phyloP scores from a whole-genome alignment of 371 early-diverging fungal species.

The Actinomortierella wolfii region DNA sequence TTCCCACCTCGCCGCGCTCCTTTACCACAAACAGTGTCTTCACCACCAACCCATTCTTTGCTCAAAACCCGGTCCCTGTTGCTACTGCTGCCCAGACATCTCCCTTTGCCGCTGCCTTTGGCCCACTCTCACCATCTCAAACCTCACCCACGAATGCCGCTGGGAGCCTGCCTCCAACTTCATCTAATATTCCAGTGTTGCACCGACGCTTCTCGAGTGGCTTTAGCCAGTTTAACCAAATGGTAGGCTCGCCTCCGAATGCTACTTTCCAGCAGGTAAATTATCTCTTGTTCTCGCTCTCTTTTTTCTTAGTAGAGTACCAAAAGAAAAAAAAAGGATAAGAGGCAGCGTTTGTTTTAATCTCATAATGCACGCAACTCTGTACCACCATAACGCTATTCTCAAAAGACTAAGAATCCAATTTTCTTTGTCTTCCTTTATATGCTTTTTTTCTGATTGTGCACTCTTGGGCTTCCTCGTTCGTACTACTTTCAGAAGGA shows the following conservation, averaged over 20 bases:
- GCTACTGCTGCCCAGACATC: background rate
- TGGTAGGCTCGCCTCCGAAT: conserved; percentile 7
- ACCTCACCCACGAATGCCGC: background rate
- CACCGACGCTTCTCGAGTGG: conserved; percentile 27
- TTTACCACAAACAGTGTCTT: conserved; percentile 16
- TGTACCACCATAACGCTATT: too few relatives aligned
- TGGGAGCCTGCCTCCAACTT: conserved; percentile 1
- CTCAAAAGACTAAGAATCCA: too few relatives aligned
- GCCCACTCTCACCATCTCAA: conserved; percentile 12
- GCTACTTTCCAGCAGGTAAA: conserved; percentile 5
- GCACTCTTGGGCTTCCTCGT: too few relatives aligned
- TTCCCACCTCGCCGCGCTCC: conserved; percentile 32
- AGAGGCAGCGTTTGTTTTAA: background rate
- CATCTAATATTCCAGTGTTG: conserved; percentile 4
- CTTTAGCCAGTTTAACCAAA: conserved; percentile 31
- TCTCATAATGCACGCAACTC: background rate
- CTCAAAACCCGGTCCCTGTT: conserved; percentile 1
- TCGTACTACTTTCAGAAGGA: too few relatives aligned
- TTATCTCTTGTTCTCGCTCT: too few relatives aligned
- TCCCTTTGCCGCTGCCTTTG: conserved; percentile 1
- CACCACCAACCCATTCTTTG: conserved; percentile 13
- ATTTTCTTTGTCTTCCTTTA: too few relatives aligned
- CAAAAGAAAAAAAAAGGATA: conserved; percentile 5
- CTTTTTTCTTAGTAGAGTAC: background rate
- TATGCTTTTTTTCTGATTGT: too few relatives aligned